Conservation (phyloP, 306 rosid genomes). For the Casuarina cunninghamiana region DNA sequence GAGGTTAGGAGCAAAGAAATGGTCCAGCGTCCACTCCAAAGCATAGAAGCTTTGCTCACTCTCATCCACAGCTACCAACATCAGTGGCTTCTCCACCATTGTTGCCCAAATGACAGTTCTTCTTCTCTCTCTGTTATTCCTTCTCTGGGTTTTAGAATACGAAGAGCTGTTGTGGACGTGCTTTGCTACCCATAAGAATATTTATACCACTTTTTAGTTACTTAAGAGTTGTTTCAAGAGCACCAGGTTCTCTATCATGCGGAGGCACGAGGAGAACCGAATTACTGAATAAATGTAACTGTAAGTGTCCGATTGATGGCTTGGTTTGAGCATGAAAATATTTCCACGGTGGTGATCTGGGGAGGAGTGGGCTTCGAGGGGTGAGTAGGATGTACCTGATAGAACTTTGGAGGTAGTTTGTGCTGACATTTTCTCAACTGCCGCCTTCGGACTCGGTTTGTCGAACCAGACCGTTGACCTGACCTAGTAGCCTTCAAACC, state of each 20-base stretch:
- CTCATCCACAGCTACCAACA: constrained; percentile 37
- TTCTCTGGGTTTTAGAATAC: not conserved
- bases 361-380: not conserved
- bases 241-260: not conserved
- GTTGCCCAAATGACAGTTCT: not conserved
- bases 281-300: too few species aligned
- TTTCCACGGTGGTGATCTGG: not conserved
- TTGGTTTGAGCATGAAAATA: not conserved
- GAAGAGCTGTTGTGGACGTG: not conserved
- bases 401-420: not conserved
- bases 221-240: not conserved
- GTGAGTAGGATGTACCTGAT: not conserved
- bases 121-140: not conserved
- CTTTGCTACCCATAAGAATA: not conserved
- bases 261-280: too few species aligned
- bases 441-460: not conserved
- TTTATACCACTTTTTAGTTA: not conserved
- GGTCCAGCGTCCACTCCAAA: constrained; percentile 40
- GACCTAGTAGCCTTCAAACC: too few species aligned
- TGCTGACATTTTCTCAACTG: not conserved
- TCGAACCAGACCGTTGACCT: not conserved
- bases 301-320: too few species aligned
- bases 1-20: constrained; percentile 20
- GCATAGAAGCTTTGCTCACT: constrained; percentile 42
- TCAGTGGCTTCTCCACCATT: constrained; percentile 38